Evolutionary conservation across 208 protist genomes (phyloP).

Genomic region (Balamuthia mandrillaris): DNA sequence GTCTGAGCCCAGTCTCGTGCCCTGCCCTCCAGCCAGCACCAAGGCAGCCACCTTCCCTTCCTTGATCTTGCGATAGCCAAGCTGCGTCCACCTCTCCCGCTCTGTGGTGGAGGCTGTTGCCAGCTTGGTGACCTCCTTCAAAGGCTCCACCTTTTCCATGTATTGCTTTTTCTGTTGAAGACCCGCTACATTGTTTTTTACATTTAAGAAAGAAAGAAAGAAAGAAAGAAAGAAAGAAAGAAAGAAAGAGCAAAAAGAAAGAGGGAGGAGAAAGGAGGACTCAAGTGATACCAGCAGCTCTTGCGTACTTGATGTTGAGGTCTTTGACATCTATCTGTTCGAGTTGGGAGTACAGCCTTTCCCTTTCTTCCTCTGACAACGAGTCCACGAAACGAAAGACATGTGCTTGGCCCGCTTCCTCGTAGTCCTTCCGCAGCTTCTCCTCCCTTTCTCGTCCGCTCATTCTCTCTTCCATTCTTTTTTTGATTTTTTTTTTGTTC

Average conservation of each 20-base stretch:
- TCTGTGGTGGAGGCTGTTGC: neutral
- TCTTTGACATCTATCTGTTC: neutral
- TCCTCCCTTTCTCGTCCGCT: neutral
- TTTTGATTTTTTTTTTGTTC: too few species aligned
- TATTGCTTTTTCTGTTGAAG: too few species aligned
- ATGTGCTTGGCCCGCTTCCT: neutral
- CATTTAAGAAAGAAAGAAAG: neutral
- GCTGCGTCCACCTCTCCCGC: constrained; percentile 15
- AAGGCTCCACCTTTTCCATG: constrained; percentile 9
- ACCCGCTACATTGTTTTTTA: too few species aligned
- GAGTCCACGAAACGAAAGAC: constrained; percentile 21
- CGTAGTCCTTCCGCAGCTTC: neutral
- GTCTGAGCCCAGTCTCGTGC: constrained; percentile 91
- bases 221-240: neutral
- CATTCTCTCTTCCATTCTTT: neutral
- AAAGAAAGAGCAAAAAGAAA: neutral
- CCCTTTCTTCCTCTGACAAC: neutral
- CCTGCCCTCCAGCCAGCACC: constrained; percentile 95
- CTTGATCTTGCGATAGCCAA: constrained; percentile 70
- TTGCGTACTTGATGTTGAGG: neutral
- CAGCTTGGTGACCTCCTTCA: constrained; percentile 19
- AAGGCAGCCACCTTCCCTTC: constrained; percentile 83
- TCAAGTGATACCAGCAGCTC: too few species aligned
- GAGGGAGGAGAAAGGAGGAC: constrained; percentile 1
- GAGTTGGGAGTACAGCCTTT: neutral